Percentiles rank a stretch among this genome's conserved stretches.
Evolutionary conservation across 2,329 filamentous ascomycete genomes (phyloP).

Genomic region (Cladosporium sp.): DNA sequence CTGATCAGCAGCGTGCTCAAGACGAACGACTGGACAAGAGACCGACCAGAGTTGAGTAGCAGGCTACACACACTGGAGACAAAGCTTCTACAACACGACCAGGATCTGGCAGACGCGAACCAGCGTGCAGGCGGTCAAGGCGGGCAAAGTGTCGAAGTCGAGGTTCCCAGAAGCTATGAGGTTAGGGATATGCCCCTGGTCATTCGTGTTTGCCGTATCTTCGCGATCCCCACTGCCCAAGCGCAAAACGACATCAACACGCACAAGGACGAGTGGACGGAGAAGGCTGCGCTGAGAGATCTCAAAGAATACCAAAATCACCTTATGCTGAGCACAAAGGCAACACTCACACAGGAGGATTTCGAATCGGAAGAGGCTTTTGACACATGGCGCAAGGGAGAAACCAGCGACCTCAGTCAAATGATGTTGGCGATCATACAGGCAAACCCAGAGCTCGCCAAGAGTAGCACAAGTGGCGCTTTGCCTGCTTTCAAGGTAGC

Average conservation of each 20-base stretch:
- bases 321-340: slow-evolving; percentile 75
- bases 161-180: slow-evolving; percentile 82
- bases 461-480: slow-evolving; percentile 58
- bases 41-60: slow-evolving; percentile 79
- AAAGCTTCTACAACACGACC: slow-evolving; percentile 90
- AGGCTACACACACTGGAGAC: slow-evolving; percentile 82
- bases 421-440: slow-evolving; percentile 92
- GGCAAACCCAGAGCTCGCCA: slow-evolving; percentile 81
- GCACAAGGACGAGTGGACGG: slow-evolving; percentile 81
- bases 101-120: slow-evolving; percentile 72
- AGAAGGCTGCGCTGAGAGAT: slow-evolving; percentile 85
- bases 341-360: slow-evolving; percentile 77
- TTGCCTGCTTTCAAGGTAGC: slow-evolving; percentile 32
- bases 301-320: slow-evolving; percentile 92
- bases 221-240: slow-evolving; percentile 75
- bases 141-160: slow-evolving; percentile 73
- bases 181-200: slow-evolving; percentile 97
- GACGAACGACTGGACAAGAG: slow-evolving; percentile 80
- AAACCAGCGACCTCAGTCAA: slow-evolving; percentile 81
- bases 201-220: slow-evolving; percentile 81
- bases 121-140: slow-evolving; percentile 60
- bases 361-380: slow-evolving; percentile 90
- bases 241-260: slow-evolving; percentile 86
- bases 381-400: slow-evolving; percentile 86
- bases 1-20: slow-evolving; percentile 78